These are phyloP conservation scores for Colletotrichum limetticola DNA, from an alignment of 2,329 filamentous ascomycete species.

Conservation along the genomic window DNA sequence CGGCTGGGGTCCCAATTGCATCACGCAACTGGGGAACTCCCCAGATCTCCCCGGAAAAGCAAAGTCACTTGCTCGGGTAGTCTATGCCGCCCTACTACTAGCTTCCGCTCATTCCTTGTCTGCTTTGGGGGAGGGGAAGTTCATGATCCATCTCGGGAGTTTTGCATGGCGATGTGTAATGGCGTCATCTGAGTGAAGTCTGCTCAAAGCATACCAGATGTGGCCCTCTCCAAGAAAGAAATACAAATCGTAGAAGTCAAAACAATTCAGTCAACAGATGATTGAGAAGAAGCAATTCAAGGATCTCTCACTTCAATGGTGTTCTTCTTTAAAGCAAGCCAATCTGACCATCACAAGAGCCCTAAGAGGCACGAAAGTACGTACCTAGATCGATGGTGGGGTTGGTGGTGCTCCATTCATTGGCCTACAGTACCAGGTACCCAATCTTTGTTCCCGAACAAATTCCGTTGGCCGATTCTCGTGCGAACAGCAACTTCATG, in stretches of 20 bases:
- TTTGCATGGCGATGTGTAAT: neutral
- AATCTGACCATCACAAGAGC: neutral
- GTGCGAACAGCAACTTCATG: neutral
- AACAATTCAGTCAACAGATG: no score
- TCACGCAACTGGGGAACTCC: neutral
- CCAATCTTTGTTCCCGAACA: neutral
- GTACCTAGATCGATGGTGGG: neutral
- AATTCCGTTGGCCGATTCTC: neutral
- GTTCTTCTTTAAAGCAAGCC: neutral
- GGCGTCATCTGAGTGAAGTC: neutral
- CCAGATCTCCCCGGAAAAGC: constrained; percentile 27
- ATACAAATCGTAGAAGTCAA: no score
- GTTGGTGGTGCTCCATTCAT: neutral
- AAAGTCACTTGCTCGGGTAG: neutral
- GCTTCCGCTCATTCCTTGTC: constrained; percentile 6
- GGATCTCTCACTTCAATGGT: neutral
- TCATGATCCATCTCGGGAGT: neutral
- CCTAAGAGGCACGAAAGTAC: neutral
- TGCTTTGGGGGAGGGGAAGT: neutral
- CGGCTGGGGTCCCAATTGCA: constrained; percentile 7
- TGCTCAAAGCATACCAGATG: no score
- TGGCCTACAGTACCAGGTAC: neutral
- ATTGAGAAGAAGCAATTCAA: neutral
- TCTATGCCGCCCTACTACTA: neutral
- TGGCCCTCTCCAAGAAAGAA: no score